These are phyloP conservation scores for Starmerella davenportii DNA, from an alignment of 805 yeast species.

Conservation along the genomic window DNA sequence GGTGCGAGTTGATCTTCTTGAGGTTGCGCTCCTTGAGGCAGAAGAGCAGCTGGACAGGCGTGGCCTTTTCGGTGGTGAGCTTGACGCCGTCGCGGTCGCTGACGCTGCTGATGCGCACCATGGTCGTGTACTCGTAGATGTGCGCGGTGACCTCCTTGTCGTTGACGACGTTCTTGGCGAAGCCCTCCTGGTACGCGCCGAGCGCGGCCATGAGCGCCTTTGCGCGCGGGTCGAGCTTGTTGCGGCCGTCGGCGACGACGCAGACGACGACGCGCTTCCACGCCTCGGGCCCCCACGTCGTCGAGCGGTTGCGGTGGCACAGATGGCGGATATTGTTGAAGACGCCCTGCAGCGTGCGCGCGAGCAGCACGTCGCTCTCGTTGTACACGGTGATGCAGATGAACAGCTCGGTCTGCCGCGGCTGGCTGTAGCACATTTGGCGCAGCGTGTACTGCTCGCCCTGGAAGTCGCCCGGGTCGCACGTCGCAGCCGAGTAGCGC, in stretches of 20 bases:
- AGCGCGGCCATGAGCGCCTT: constrained; percentile 65
- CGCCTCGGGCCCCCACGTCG: constrained; percentile 83
- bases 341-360: constrained; percentile 75
- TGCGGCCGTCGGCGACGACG: constrained; percentile 82
- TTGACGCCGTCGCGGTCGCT: constrained; percentile 37
- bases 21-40: constrained; percentile 80
- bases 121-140: constrained; percentile 81
- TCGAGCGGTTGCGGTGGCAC: constrained; percentile 40
- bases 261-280: constrained; percentile 90
- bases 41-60: constrained; percentile 76
- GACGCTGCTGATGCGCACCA: constrained; percentile 64
- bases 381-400: constrained; percentile 80
- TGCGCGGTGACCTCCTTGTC: constrained; percentile 69
- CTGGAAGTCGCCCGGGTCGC: constrained; percentile 63
- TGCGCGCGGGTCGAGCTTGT: constrained; percentile 61
- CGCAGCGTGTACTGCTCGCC: constrained; percentile 55
- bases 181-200: constrained; percentile 89
- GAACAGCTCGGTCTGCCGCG: constrained; percentile 69
- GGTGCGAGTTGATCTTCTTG: constrained; percentile 82
- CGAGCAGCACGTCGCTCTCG: constrained; percentile 67
- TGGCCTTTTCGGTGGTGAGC: constrained; percentile 42
- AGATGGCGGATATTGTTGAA: constrained; percentile 72
- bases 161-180: constrained; percentile 80
- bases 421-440: constrained; percentile 58
- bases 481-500: constrained; percentile 88